Conservation (phyloP, 1,284 basidiomycete species). For the Cryptococcus sp. region DNA sequence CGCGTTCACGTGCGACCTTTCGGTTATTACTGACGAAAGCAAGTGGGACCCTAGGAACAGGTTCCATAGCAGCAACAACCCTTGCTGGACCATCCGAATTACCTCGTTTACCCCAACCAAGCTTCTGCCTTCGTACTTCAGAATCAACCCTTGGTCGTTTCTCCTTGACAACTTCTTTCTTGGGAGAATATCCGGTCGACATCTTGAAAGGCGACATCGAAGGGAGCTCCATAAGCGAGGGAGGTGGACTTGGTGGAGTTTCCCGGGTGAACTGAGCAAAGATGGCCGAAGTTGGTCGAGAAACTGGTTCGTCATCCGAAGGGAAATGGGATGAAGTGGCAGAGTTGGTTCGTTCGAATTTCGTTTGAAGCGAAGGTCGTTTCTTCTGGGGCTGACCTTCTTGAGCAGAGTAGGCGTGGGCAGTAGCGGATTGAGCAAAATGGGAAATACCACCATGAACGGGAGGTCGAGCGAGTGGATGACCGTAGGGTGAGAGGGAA, state of each 20-base stretch:
- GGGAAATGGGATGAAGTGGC: slow-evolving; percentile 13
- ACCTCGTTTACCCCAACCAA: slow-evolving; percentile 38
- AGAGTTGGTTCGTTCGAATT: slow-evolving; percentile 36
- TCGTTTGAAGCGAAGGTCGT: slow-evolving; percentile 27
- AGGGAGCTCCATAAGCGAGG: slow-evolving; percentile 1
- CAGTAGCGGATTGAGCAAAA: background rate
- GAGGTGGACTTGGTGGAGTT: slow-evolving; percentile 8
- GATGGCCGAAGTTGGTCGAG: slow-evolving; percentile 13
- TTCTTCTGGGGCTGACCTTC: slow-evolving; percentile 9
- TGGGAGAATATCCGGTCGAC: background rate
- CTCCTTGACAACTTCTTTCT: slow-evolving; percentile 3
- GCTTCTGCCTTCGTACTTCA: slow-evolving; percentile 24
- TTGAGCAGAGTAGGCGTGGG: background rate
- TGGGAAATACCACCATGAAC: background rate
- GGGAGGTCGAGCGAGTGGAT: slow-evolving; percentile 18
- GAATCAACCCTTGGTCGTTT: slow-evolving; percentile 22
- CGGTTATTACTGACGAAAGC: background rate
- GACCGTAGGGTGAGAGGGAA: slow-evolving; percentile 27
- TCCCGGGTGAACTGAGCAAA: slow-evolving; percentile 30
- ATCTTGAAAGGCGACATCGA: slow-evolving; percentile 7
- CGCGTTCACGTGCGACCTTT: background rate
- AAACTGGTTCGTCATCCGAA: slow-evolving; percentile 11
- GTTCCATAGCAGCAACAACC: slow-evolving; percentile 2
- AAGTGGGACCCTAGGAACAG: background rate
- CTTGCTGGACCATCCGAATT: slow-evolving; percentile 28